A percentile compares a stretch with the other conserved stretches of the same genome.
These are phyloP conservation scores for Fusarium praegraminearum DNA, from an alignment of 2,329 filamentous ascomycete genomes.

Conservation along the genomic window DNA sequence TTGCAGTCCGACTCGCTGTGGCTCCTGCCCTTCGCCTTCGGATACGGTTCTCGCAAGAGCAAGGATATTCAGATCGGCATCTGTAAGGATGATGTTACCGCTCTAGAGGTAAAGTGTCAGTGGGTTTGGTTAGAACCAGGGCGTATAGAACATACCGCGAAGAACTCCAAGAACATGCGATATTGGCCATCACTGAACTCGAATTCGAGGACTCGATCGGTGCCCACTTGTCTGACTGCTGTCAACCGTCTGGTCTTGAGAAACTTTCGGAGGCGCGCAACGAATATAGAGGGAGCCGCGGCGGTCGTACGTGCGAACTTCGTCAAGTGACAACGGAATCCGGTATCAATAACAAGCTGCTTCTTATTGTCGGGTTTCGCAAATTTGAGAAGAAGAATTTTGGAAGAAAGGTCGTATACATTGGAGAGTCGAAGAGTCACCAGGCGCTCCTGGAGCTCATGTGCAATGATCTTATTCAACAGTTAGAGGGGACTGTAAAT, in stretches of 20 bases:
- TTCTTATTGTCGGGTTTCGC: constrained; percentile 89
- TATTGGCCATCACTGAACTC: constrained; percentile 93
- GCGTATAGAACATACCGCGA: constrained; percentile 67
- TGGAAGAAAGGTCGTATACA: constrained; percentile 94
- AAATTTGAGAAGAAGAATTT: constrained; percentile 96
- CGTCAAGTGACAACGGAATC: constrained; percentile 95
- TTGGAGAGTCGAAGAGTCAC: constrained; percentile 87
- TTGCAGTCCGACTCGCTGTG: constrained; percentile 78
- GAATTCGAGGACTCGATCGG: constrained; percentile 92
- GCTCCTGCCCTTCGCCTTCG: constrained; percentile 86
- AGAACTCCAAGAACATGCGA: constrained; percentile 92
- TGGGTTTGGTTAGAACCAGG: not conserved
- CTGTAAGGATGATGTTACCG: constrained; percentile 94
- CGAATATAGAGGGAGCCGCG: constrained; percentile 85
- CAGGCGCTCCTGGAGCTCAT: constrained; percentile 85
- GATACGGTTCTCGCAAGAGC: constrained; percentile 83
- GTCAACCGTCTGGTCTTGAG: constrained; percentile 90
- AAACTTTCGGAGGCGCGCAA: constrained; percentile 85
- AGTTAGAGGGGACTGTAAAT: constrained; percentile 12
- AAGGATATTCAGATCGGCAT: constrained; percentile 84
- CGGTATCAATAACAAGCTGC: constrained; percentile 92
- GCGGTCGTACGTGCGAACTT: constrained; percentile 90
- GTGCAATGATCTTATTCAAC: constrained; percentile 80
- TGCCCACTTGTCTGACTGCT: constrained; percentile 84
- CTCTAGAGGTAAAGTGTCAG: constrained; percentile 59